These are phyloP conservation scores for Lolium rigidum DNA, from an alignment of 176 grass and related monocot species.

Conservation along the genomic window DNA sequence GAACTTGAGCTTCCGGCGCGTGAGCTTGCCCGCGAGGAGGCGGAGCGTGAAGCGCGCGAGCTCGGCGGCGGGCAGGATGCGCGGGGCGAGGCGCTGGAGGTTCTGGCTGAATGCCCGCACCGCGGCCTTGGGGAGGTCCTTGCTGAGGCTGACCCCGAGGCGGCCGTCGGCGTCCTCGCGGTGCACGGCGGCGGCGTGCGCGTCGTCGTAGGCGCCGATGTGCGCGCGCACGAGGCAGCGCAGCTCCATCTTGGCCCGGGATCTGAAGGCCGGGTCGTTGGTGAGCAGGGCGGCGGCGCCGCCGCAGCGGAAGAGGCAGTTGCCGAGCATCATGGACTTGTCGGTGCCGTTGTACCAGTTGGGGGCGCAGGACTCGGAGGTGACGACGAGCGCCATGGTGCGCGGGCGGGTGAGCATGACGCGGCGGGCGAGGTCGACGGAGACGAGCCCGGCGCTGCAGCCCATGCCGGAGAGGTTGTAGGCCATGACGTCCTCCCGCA, in stretches of 20 bases:
- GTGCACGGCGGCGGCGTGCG: constrained; percentile 66
- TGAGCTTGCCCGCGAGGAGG: constrained; percentile 57
- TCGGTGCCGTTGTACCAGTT: constrained; percentile 93
- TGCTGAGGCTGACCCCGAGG: constrained; percentile 85
- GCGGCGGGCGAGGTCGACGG: constrained; percentile 65
- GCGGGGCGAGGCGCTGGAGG: constrained; percentile 65
- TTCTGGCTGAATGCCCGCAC: constrained; percentile 82
- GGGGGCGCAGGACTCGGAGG: constrained; percentile 76
- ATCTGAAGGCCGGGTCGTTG: constrained; percentile 64
- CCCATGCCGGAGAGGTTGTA: constrained; percentile 92
- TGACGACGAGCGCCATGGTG: constrained; percentile 60
- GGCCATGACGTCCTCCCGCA: constrained; percentile 68
- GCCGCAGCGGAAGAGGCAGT: constrained; percentile 94
- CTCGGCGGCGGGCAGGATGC: constrained; percentile 64
- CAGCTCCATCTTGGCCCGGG: constrained; percentile 73
- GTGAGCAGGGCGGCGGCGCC: constrained; percentile 76
- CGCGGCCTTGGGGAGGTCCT: constrained; percentile 83
- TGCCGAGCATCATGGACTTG: constrained; percentile 98
- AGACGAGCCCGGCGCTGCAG: constrained; percentile 69
- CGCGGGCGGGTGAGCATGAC: constrained; percentile 50
- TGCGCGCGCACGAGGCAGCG: constrained; percentile 65
- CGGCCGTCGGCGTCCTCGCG: constrained; percentile 74
- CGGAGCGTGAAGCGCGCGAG: constrained; percentile 45
- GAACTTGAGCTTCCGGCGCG: not conserved
- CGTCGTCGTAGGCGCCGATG: constrained; percentile 65